These are phyloP conservation scores for Polyporus tsugae DNA, from an alignment of 1,284 basidiomycete genomes.

Conservation along the genomic window DNA sequence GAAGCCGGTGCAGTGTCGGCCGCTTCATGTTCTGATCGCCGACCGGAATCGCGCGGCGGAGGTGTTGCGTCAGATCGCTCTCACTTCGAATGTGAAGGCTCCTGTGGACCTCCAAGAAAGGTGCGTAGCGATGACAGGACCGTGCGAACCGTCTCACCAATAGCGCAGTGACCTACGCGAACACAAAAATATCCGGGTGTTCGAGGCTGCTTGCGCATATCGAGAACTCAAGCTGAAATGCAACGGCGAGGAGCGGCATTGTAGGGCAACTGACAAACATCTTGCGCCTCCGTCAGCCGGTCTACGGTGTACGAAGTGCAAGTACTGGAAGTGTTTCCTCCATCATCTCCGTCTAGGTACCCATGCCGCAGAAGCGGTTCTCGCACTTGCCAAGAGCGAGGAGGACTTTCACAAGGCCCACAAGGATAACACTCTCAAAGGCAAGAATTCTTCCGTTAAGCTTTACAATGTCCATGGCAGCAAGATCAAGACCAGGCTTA, in stretches of 20 bases:
- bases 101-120: neutral
- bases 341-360: slow-evolving; percentile 57
- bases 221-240: slow-evolving; percentile 9
- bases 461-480: slow-evolving; percentile 47
- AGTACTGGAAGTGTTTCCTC: slow-evolving; percentile 51
- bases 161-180: neutral
- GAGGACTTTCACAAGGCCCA: slow-evolving; percentile 57
- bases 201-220: slow-evolving; percentile 45
- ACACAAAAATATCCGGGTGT: slow-evolving; percentile 33
- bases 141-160: neutral
- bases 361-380: slow-evolving; percentile 62
- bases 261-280: neutral
- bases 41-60: slow-evolving; percentile 50
- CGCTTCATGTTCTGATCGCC: slow-evolving; percentile 47
- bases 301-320: neutral
- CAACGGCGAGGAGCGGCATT: neutral
- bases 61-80: slow-evolving; percentile 33
- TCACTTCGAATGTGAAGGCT: neutral
- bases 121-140: neutral
- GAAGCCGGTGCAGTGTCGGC: slow-evolving; percentile 63
- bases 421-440: slow-evolving; percentile 19
- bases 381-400: slow-evolving; percentile 39
- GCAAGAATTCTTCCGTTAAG: slow-evolving; percentile 37
- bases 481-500: slow-evolving; percentile 44
- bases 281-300: neutral